Evolutionary conservation across 2,329 filamentous ascomycete genomes (phyloP), one percentile per base, ranked within the genome.

Genomic region (Calycina herbarum): DNA sequence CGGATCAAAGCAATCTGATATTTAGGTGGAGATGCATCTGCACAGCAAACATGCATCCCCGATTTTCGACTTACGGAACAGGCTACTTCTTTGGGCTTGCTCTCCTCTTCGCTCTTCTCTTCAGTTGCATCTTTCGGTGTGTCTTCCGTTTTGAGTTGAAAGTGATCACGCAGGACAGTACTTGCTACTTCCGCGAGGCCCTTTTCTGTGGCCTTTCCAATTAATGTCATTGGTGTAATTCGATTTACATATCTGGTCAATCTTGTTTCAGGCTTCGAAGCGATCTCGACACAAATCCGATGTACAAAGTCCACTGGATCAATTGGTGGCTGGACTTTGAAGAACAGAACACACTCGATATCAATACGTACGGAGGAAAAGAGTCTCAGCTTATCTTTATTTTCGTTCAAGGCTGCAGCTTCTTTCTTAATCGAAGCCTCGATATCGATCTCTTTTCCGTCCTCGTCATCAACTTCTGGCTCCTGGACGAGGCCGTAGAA

Each of bases 371-470:
- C 78, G 2, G 83, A 78, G 17, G 80, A 80, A 70, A 89, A 88
- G 17, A 79, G 73, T 65, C 81, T 79, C 31, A 60, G 76, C 77
- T 62, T 75, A n/a, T 73, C 74, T 35, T 77, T 72, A 48, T 76
- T 76, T 33, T 79, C 73, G 63, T 85, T 86, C 71, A 93, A 84
- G 2, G 80, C 82, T 33, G 83, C 83, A n/a, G 95, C 77, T 77
- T 95, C 92, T 74, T 87, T 88, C 71, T 86, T 77, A 70, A 95
- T 92, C 33, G 88, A 85, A 5, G 86, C 82, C 74, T 93, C 91
- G 71, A 95, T 92, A 71, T 93, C 79, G 15, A 77, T 77, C 0
- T 80, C 79, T 5, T 81, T 81, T 6, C 80, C 80, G 3, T 77
- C 79, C 1, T 73, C 79, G 11, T 72, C 77, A 11, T 76, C 65